Evolutionary conservation across 768 basidiomycete genomes (phyloP), one percentile per base, ranked within the genome.

Genomic region (Termitomyces sp.): DNA sequence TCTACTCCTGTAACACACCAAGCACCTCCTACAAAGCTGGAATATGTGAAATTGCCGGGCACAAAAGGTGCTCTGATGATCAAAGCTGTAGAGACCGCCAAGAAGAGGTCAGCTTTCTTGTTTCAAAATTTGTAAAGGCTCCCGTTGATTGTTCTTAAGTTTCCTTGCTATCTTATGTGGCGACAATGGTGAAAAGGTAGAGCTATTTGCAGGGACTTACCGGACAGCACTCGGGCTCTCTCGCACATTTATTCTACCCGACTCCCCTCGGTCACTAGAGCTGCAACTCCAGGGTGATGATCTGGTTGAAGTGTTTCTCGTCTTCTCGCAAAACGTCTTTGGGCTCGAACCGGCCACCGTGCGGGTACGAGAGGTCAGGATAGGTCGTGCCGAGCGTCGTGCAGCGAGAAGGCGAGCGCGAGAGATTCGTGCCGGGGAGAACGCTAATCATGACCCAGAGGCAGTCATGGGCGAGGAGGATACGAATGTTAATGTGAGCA

Each of bases 141-240:
- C 12, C 17, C 55, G 31, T 54, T 32, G 47, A 57, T 48, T 43
- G 14, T 43, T 6, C 29, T 60, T 50, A 94, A n/a, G 92, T 70
- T 96, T 95, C 75, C 81, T 96, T 23, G 93, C 94, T 9, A 95
- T 95, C 64, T 81, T 96, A 0, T 95, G 94, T 62, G 93, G 93
- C 19, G 94, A 95, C 34, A 89, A 85, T 61, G 94, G 92, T 16
- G 93, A 95, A 75, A 92, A 95, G 66, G 92, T 96, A 46, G 93
- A 96, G 66, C 76, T 96, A 11, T 96, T 95, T 70, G 93, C 94
- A 40, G 93, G 94, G 27, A 93, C 93, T 11, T 90, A 91, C 62
- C 80, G 89, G 53, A 91, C 90, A n/a, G 92, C 93, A 5, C 82
- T 95, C 14, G 89, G 89, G 0, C 79, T 95, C 34, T 95, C 92